These are phyloP conservation scores for Bacidia rubella DNA, from an alignment of 495 filamentous ascomycete species.

Conservation along the genomic window DNA sequence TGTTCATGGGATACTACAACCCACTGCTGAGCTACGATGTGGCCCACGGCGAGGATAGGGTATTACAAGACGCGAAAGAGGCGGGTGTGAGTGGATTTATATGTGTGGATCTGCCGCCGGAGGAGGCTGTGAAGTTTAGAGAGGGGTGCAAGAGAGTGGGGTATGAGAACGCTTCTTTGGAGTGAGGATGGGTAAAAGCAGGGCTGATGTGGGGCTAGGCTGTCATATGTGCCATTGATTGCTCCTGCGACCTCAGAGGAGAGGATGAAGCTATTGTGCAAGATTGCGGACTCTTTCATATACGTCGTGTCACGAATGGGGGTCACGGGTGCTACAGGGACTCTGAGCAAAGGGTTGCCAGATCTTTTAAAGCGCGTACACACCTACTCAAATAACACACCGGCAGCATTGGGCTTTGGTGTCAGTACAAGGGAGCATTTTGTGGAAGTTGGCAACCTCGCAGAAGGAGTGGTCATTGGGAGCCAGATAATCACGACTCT, in stretches of 20 bases:
- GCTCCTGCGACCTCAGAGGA: constrained; percentile 84
- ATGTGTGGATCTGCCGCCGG: constrained; percentile 88
- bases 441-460: constrained; percentile 61
- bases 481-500: constrained; percentile 81
- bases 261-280: constrained; percentile 89
- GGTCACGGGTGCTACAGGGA: constrained; percentile 80
- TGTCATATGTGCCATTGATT: constrained; percentile 92
- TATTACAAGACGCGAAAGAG: constrained; percentile 72
- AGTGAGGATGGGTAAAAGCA: not conserved
- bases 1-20: constrained; percentile 99
- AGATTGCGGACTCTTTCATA: constrained; percentile 96
- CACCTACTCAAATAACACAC: constrained; percentile 76
- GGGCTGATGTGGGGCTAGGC: constrained; percentile 27
- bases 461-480: constrained; percentile 96
- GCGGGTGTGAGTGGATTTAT: constrained; percentile 95
- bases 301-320: constrained; percentile 98
- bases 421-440: constrained; percentile 95
- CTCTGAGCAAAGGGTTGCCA: constrained; percentile 64
- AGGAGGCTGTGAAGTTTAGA: constrained; percentile 90
- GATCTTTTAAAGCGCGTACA: constrained; percentile 77
- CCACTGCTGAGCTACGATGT: constrained; percentile 87
- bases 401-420: constrained; percentile 87
- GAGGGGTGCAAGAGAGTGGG: constrained; percentile 63
- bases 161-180: constrained; percentile 30
- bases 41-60: constrained; percentile 79